Percentiles rank a stretch among this genome's conserved stretches.
Conservation (phyloP, 805 yeast species). For the Ogataea pini region DNA sequence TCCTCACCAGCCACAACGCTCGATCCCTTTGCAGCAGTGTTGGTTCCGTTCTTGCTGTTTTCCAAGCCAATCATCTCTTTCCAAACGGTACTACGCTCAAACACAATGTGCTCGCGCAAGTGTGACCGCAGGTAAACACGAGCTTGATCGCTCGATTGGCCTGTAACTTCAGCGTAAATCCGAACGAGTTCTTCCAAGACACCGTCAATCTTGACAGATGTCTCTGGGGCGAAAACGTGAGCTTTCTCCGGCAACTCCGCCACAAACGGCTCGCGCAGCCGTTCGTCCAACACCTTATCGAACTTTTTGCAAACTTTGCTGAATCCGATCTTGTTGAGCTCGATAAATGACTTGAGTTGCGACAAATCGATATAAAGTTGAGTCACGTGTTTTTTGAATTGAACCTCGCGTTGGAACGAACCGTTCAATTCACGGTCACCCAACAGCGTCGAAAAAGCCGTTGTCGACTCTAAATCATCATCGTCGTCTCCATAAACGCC, state of each 20-base stretch:
- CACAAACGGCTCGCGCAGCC: slow-evolving; percentile 36
- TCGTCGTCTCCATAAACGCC: slow-evolving; percentile 25
- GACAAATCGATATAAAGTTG: slow-evolving; percentile 46
- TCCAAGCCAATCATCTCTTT: slow-evolving; percentile 55
- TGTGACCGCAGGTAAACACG: slow-evolving; percentile 47
- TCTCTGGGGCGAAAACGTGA: slow-evolving; percentile 39
- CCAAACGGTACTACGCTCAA: slow-evolving; percentile 60
- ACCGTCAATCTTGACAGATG: slow-evolving; percentile 31
- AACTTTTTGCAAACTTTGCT: slow-evolving; percentile 54
- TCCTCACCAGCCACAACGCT: slow-evolving; percentile 40
- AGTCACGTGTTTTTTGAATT: slow-evolving; percentile 47
- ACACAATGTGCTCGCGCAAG: slow-evolving; percentile 54
- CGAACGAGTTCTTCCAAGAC: slow-evolving; percentile 33
- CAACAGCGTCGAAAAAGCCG: slow-evolving; percentile 49
- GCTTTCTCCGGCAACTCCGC: slow-evolving; percentile 22
- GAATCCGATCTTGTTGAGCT: slow-evolving; percentile 54
- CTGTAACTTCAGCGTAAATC: slow-evolving; percentile 32
- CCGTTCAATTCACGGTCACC: slow-evolving; percentile 50
- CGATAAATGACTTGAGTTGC: slow-evolving; percentile 51
- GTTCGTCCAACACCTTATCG: slow-evolving; percentile 49
- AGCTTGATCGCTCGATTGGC: slow-evolving; percentile 21
- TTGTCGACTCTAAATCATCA: slow-evolving; percentile 35
- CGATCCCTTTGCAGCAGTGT: slow-evolving; percentile 29
- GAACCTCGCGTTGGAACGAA: slow-evolving; percentile 49
- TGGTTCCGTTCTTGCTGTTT: slow-evolving; percentile 23